Evolutionary conservation across 2,329 filamentous ascomycete genomes (phyloP).

Genomic region (Pseudodiploospora longispora): DNA sequence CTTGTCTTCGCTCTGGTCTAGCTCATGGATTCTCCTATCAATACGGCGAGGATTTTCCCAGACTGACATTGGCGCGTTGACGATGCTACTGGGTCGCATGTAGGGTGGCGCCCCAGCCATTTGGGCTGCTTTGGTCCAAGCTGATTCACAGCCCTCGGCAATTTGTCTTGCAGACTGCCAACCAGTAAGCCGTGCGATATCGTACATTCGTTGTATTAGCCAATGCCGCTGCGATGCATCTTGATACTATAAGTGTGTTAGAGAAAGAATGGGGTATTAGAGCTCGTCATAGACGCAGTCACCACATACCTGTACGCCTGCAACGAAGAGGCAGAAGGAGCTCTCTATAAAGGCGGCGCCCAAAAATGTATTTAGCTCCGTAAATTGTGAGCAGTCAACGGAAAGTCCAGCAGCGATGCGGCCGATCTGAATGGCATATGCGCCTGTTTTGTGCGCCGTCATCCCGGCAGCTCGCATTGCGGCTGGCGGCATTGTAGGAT

Average conservation of each 20-base stretch:
- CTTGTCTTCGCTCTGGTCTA: constrained; percentile 32
- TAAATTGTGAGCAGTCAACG: constrained; percentile 42
- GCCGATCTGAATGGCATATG: constrained; percentile 67
- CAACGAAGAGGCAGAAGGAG: constrained; percentile 77
- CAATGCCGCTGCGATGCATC: constrained; percentile 66
- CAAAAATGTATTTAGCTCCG: constrained; percentile 64
- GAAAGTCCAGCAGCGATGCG: constrained; percentile 68
- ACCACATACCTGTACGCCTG: constrained; percentile 58
- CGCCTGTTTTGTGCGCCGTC: constrained; percentile 62
- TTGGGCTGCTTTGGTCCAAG: constrained; percentile 69
- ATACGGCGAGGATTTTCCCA: constrained; percentile 45
- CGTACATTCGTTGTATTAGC: constrained; percentile 65
- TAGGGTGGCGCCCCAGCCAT: constrained; percentile 73
- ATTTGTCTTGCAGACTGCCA: constrained; percentile 81
- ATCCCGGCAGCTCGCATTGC: constrained; percentile 81
- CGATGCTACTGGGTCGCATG: constrained; percentile 34
- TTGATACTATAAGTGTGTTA: constrained; percentile 48
- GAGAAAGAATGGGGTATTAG: neutral
- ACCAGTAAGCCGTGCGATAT: constrained; percentile 72
- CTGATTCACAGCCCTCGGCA: constrained; percentile 72
- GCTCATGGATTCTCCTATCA: constrained; percentile 42
- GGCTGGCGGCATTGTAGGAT: constrained; percentile 85
- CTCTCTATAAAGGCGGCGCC: constrained; percentile 78
- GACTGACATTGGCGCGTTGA: constrained; percentile 28
- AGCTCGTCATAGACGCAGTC: neutral